phyloP scores from a whole-genome alignment of 352 stramenopile species.

The Globisporangium recalcitrans region DNA sequence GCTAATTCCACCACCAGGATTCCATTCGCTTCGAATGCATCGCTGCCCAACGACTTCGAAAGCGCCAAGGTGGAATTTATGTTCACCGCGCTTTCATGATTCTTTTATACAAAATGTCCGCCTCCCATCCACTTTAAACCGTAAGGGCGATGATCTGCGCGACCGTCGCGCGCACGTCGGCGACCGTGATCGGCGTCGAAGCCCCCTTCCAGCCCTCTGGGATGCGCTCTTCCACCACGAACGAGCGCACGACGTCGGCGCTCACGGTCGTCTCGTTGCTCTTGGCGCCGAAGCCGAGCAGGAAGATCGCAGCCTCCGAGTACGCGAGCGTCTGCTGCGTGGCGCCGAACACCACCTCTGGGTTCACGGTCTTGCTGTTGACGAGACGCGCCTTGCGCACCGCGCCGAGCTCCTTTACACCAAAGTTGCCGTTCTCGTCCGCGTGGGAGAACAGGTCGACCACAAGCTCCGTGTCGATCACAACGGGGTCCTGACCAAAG shows the following conservation, averaged over 20 bases:
- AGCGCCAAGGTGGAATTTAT: too few species aligned
- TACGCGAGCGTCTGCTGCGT: constrained; percentile 32
- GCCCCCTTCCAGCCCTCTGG: constrained; percentile 23
- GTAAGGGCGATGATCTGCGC: constrained; percentile 21
- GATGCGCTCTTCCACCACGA: constrained; percentile 33
- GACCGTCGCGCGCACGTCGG: constrained; percentile 20
- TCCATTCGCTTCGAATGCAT: too few species aligned
- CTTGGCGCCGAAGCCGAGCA: constrained; percentile 30
- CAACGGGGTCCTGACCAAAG: background rate
- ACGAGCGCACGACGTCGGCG: constrained; percentile 23
- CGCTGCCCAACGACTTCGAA: too few species aligned
- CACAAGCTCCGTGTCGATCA: background rate
- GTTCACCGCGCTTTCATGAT: too few species aligned
- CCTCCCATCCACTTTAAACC: background rate
- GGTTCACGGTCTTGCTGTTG: constrained; percentile 27
- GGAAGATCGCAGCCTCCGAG: constrained; percentile 30
- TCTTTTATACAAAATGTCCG: too few species aligned
- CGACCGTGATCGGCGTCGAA: constrained; percentile 18
- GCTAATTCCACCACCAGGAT: too few species aligned
- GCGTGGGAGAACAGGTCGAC: background rate
- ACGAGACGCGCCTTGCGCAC: constrained; percentile 27
- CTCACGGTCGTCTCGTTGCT: constrained; percentile 28
- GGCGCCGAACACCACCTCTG: constrained; percentile 29
- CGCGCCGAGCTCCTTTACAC: constrained; percentile 21
- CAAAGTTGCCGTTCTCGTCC: background rate